A percentile compares a stretch with the other conserved stretches of the same genome.
These are phyloP conservation scores for Cerrena zonata DNA, from an alignment of 1,284 basidiomycete species.

Conservation along the genomic window DNA sequence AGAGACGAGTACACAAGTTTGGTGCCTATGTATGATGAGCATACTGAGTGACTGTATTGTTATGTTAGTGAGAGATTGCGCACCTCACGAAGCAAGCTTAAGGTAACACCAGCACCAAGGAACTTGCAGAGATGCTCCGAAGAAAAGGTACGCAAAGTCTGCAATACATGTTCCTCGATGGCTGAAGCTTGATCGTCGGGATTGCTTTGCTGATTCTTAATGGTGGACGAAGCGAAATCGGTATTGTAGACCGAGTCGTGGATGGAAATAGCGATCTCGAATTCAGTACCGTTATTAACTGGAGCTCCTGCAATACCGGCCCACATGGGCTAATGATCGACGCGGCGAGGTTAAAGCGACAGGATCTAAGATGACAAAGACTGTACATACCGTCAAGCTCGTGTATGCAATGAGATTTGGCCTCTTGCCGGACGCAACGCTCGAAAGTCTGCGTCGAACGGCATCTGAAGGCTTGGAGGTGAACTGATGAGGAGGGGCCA, in stretches of 20 bases:
- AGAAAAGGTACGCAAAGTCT: conserved; percentile 61
- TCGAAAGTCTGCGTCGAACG: conserved; percentile 63
- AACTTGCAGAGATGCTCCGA: conserved; percentile 76
- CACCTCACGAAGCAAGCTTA: conserved; percentile 43
- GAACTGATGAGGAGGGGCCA: conserved; percentile 44
- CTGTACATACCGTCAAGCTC: conserved; percentile 50
- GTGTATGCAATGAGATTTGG: conserved; percentile 52
- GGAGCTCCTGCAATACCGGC: conserved; percentile 64
- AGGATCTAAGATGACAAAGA: conserved; percentile 24
- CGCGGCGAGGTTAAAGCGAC: conserved; percentile 17
- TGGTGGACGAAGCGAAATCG: conserved; percentile 54
- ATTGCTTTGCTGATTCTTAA: conserved; percentile 45
- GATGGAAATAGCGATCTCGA: conserved; percentile 68
- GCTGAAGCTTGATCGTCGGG: conserved; percentile 47
- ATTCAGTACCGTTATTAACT: conserved; percentile 51
- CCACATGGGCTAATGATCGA: conserved; percentile 67
- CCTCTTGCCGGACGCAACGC: conserved; percentile 38
- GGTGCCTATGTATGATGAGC: conserved; percentile 42
- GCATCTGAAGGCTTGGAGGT: conserved; percentile 57
- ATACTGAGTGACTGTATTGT: not conserved
- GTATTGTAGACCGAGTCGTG: conserved; percentile 79
- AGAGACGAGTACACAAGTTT: conserved; percentile 70
- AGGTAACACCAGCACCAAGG: conserved; percentile 57
- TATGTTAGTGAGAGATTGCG: conserved; percentile 5
- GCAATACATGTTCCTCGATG: conserved; percentile 58